A percentile compares a stretch with the other conserved stretches of the same genome.
Conservation (phyloP, 495 filamentous ascomycete genomes). For the Elasticomyces elasticus region DNA sequence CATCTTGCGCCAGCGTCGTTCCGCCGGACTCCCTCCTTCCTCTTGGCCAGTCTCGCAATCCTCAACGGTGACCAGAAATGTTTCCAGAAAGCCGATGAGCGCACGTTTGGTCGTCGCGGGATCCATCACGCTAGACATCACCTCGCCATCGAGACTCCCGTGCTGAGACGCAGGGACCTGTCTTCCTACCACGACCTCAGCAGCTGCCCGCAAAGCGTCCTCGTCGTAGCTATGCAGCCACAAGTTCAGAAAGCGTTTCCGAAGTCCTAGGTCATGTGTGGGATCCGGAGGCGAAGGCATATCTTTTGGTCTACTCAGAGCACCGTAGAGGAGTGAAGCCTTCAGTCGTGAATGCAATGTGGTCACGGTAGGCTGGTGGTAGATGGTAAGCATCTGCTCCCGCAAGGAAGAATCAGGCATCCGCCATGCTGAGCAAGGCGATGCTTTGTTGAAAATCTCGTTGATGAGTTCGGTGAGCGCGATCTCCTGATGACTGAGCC, state of each 20-base stretch:
- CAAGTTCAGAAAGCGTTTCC: slow-evolving; percentile 45
- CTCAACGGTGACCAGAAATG: slow-evolving; percentile 50
- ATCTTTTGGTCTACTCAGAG: slow-evolving; percentile 46
- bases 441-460: slow-evolving; percentile 38
- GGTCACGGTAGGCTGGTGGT: slow-evolving; percentile 44
- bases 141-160: not conserved
- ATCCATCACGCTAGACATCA: slow-evolving; percentile 7
- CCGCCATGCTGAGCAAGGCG: not conserved
- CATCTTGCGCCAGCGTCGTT: slow-evolving; percentile 45
- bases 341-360: slow-evolving; percentile 50
- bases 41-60: slow-evolving; percentile 31
- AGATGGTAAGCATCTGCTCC: slow-evolving; percentile 40
- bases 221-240: slow-evolving; percentile 52
- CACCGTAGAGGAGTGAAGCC: slow-evolving; percentile 53
- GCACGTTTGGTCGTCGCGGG: slow-evolving; percentile 22
- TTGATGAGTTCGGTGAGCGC: slow-evolving; percentile 54
- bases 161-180: slow-evolving; percentile 27
- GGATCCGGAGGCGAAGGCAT: slow-evolving; percentile 7
- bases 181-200: slow-evolving; percentile 54
- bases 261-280: slow-evolving; percentile 44
- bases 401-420: slow-evolving; percentile 11
- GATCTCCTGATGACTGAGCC: slow-evolving; percentile 55
- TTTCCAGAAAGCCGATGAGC: slow-evolving; percentile 45
- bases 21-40: slow-evolving; percentile 10
- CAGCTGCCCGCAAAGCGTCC: slow-evolving; percentile 39